Percentiles rank a stretch among this genome's conserved stretches.
phyloP scores from a whole-genome alignment of 2,329 filamentous ascomycete genomes.

The Sporothrix luriei region DNA sequence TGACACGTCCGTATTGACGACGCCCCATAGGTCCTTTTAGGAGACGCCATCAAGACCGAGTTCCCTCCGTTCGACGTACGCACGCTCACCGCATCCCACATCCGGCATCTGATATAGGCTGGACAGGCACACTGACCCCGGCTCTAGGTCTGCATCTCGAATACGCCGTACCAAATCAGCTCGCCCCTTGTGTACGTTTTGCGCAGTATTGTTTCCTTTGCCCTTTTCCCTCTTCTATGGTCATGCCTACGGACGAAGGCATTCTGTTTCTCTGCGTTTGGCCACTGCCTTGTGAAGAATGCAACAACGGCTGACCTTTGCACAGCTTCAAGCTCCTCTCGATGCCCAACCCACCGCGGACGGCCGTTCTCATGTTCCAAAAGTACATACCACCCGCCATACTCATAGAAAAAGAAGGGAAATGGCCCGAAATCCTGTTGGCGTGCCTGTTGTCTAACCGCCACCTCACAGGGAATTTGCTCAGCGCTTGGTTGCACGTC shows the following conservation, averaged over 20 bases:
- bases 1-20: constrained; percentile 1
- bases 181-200: constrained; percentile 68
- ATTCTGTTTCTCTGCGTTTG: background rate
- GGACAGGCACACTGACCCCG: constrained; percentile 42
- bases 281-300: background rate
- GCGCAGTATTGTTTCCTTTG: too few species aligned
- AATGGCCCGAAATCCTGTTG: background rate
- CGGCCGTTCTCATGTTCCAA: constrained; percentile 77
- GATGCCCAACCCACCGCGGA: constrained; percentile 76
- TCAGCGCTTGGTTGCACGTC: constrained; percentile 81
- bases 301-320: background rate
- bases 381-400: constrained; percentile 32
- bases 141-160: constrained; percentile 79
- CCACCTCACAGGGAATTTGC: constrained; percentile 72
- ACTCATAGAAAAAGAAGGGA: background rate
- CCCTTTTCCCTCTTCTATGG: background rate
- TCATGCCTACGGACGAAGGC: background rate
- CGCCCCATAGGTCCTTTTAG: constrained; percentile 57
- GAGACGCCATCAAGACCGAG: constrained; percentile 90
- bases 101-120: constrained; percentile 42
- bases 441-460: constrained; percentile 5
- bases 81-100: background rate
- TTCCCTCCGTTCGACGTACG: constrained; percentile 58
- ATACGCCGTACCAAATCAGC: constrained; percentile 80
- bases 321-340: constrained; percentile 72